Conservation (phyloP, 805 yeast species). For the Komagataella kurtzmanii region DNA sequence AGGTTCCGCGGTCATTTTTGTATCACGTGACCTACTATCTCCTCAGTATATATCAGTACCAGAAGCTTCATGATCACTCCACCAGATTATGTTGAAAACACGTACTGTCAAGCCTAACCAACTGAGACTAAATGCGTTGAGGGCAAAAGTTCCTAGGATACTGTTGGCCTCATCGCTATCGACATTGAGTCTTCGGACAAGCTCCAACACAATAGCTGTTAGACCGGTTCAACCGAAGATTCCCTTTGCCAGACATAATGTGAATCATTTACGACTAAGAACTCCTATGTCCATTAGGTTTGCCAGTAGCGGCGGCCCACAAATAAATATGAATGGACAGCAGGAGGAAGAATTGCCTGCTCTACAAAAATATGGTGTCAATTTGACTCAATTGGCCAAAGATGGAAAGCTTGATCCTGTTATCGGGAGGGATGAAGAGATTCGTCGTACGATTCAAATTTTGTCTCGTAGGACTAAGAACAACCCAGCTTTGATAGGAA, state of each 20-base stretch:
- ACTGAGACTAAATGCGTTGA: neutral
- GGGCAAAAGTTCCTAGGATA: neutral
- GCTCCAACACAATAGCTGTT: neutral
- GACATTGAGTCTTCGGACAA: neutral
- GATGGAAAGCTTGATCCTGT: conserved; percentile 94
- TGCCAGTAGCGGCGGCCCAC: conserved; percentile 2
- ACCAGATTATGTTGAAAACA: neutral
- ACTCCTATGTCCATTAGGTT: neutral
- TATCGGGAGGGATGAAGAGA: conserved; percentile 93
- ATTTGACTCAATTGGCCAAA: conserved; percentile 73
- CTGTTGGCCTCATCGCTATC: neutral
- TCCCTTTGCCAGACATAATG: neutral
- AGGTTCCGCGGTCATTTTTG: neutral
- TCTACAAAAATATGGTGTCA: conserved; percentile 71
- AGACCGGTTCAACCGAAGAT: neutral
- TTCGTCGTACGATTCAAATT: conserved; percentile 84
- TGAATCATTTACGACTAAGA: neutral
- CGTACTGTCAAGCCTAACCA: neutral
- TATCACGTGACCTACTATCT: neutral
- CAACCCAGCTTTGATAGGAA: conserved; percentile 89
- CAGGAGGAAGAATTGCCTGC: conserved; percentile 52
- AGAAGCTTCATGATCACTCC: neutral
- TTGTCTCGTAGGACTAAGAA: conserved; percentile 87
- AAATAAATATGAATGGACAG: conserved; percentile 3
- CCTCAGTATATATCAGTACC: neutral